These are phyloP conservation scores for Gymnopus androsaceus DNA, from an alignment of 1,284 basidiomycete species.

Conservation along the genomic window DNA sequence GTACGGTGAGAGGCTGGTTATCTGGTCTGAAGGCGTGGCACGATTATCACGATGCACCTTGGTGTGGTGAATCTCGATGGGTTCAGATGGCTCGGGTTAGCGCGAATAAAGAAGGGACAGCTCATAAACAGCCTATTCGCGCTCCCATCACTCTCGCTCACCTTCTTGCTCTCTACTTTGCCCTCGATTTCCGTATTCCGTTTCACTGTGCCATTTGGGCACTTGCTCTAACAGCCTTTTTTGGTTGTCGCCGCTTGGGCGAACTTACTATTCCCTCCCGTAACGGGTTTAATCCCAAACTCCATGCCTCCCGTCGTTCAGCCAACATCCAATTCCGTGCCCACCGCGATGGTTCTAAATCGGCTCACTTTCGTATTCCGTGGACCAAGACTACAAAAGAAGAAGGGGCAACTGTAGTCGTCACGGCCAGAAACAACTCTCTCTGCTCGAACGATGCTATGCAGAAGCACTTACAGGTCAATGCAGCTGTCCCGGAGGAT, in stretches of 20 bases:
- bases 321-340: neutral
- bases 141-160: constrained; percentile 10
- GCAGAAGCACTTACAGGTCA: neutral
- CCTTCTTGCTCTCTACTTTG: neutral
- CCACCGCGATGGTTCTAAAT: neutral
- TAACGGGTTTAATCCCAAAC: neutral
- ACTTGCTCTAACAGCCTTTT: constrained; percentile 6
- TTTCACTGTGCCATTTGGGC: constrained; percentile 13
- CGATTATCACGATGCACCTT: constrained; percentile 1
- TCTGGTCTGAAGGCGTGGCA: constrained; percentile 14
- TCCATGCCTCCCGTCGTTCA: neutral
- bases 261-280: constrained; percentile 7
- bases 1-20: constrained; percentile 7
- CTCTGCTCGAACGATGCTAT: constrained; percentile 3
- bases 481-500: neutral
- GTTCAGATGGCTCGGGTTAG: neutral
- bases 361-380: constrained; percentile 1
- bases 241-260: constrained; percentile 13
- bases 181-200: neutral
- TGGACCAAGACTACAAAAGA: constrained; percentile 11
- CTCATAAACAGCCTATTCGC: neutral
- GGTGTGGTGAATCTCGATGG: constrained; percentile 9
- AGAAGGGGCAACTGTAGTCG: neutral
- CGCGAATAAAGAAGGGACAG: constrained; percentile 4
- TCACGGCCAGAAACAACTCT: neutral